A percentile compares a stretch with the other conserved stretches of the same genome.
These are phyloP conservation scores for Sanghuangporus sanghuang DNA, from an alignment of 1,284 basidiomycete species.

Conservation along the genomic window DNA sequence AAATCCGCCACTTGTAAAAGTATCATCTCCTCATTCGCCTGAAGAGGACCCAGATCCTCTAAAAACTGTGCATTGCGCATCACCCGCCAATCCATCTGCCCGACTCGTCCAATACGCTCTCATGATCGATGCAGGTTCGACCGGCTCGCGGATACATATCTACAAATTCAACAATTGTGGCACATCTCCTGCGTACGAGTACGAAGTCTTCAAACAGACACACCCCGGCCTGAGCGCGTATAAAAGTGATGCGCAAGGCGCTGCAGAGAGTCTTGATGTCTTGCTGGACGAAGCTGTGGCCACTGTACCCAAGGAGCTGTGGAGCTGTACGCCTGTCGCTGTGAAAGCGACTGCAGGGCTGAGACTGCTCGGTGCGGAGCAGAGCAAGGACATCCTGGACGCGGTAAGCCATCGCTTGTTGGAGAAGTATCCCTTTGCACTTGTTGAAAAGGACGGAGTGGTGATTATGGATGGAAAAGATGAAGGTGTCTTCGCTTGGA, in stretches of 20 bases:
- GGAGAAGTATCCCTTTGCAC: constrained; percentile 68
- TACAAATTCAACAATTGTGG: constrained; percentile 97
- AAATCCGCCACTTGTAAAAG: constrained; percentile 25
- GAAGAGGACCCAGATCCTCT: constrained; percentile 60
- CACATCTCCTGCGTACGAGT: constrained; percentile 77
- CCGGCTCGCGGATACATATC: constrained; percentile 94
- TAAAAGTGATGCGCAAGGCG: constrained; percentile 51
- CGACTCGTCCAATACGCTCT: constrained; percentile 87
- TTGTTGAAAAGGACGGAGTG: constrained; percentile 62
- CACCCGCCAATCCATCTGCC: constrained; percentile 41
- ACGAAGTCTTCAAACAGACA: constrained; percentile 87
- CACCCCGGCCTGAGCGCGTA: constrained; percentile 81
- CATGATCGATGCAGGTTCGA: constrained; percentile 98
- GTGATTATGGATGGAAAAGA: constrained; percentile 95
- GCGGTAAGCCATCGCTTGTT: constrained; percentile 69
- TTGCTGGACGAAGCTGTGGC: constrained; percentile 78
- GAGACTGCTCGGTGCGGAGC: constrained; percentile 62
- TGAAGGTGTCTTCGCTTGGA: constrained; percentile 98
- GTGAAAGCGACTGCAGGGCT: constrained; percentile 97
- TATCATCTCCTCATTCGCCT: constrained; percentile 35
- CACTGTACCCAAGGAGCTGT: constrained; percentile 68
- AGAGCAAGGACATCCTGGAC: constrained; percentile 73
- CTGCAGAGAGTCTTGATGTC: constrained; percentile 77
- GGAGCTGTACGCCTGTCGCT: constrained; percentile 80
- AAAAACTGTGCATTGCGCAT: constrained; percentile 63